These are phyloP conservation scores for Trypanosoma cruzi DNA, from an alignment of 208 protist species.

Conservation along the genomic window DNA sequence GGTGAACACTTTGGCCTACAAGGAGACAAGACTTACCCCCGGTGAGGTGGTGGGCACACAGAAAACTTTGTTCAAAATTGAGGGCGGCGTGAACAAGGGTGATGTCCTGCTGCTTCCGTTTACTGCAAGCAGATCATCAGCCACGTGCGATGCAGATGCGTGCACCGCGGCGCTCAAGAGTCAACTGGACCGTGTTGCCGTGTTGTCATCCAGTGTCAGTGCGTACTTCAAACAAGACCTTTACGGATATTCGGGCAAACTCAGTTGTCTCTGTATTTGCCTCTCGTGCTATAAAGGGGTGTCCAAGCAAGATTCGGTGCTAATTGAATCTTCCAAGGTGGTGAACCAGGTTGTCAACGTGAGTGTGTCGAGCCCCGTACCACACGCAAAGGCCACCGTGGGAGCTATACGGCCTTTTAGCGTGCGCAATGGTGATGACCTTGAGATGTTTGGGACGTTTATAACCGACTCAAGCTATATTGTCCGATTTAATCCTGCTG, in stretches of 20 bases:
- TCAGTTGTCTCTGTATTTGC: slow-evolving; percentile 17
- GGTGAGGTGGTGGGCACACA: slow-evolving; percentile 5
- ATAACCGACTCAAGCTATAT: not conserved
- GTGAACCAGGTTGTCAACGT: slow-evolving; percentile 3
- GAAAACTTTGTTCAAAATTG: slow-evolving; percentile 7
- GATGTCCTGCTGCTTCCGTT: slow-evolving; percentile 11
- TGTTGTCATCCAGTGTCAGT: not conserved
- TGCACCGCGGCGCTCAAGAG: slow-evolving; percentile 1
- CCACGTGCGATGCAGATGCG: not conserved
- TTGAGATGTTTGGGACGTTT: slow-evolving; percentile 15
- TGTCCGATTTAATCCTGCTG: slow-evolving; percentile 1
- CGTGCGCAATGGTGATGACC: not conserved
- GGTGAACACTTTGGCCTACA: not conserved
- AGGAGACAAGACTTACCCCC: slow-evolving; percentile 3
- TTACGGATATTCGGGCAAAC: not conserved
- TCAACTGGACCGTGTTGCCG: not conserved
- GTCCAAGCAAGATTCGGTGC: no score
- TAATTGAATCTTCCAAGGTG: slow-evolving; percentile 1
- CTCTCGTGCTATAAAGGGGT: slow-evolving; percentile 7
- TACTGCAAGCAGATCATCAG: not conserved
- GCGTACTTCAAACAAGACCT: not conserved
- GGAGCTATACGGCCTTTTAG: slow-evolving; percentile 10
- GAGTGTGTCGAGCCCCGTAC: not conserved
- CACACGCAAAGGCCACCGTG: not conserved
- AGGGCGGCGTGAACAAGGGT: not conserved